A percentile compares a stretch with the other conserved stretches of the same genome.
Conservation (phyloP, 805 yeast species). For the Lipomyces sp. region DNA sequence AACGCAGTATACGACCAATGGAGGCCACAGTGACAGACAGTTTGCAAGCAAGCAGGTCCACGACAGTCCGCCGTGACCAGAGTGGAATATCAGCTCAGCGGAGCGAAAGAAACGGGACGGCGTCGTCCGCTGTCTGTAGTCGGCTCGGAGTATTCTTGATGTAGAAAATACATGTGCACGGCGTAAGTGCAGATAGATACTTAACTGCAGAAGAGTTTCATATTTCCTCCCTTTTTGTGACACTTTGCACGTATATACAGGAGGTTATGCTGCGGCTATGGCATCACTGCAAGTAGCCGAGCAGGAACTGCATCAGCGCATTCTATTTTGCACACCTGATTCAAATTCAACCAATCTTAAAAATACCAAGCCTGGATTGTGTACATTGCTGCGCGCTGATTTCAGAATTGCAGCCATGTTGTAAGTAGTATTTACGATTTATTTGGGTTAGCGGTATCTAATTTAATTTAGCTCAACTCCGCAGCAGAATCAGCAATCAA, state of each 20-base stretch:
- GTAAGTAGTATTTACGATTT: not conserved
- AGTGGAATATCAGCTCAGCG: not conserved
- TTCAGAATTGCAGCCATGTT: not conserved
- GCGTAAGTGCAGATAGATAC: not conserved
- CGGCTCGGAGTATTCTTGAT: not conserved
- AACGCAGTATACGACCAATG: not conserved
- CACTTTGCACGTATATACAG: not conserved
- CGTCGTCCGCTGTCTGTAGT: not conserved
- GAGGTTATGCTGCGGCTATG: not conserved
- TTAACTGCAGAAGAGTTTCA: not conserved
- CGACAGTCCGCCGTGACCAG: not conserved
- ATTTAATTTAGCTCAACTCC: slow-evolving; percentile 13
- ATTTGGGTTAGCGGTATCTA: not conserved
- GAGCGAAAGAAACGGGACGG: not conserved
- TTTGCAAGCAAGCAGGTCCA: not conserved
- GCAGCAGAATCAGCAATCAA: slow-evolving; percentile 10
- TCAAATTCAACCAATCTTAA: too few species aligned
- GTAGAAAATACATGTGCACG: not conserved
- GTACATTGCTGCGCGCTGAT: not conserved
- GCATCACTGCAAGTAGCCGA: not conserved
- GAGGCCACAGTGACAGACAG: not conserved
- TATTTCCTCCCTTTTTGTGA: not conserved
- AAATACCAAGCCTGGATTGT: not conserved
- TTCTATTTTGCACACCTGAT: too few species aligned
- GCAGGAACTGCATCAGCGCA: not conserved